phyloP scores from a whole-genome alignment of 2,329 filamentous ascomycete species.

The Stagonosporopsis tanaceti region DNA sequence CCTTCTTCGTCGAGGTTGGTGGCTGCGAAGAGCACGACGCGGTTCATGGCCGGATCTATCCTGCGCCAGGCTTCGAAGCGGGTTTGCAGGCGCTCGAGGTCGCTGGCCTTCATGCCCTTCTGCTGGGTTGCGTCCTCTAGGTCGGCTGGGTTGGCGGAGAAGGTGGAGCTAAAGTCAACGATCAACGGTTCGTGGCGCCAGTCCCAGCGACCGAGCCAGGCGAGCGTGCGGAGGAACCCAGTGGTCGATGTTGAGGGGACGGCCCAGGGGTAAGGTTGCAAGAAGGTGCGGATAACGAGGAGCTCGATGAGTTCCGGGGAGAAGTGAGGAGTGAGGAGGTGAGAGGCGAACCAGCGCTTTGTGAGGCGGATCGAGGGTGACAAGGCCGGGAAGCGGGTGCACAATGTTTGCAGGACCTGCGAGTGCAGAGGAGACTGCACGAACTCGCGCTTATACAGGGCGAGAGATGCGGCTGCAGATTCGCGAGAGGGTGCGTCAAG shows the following conservation, averaged over 20 bases:
- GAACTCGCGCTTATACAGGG: constrained; percentile 74
- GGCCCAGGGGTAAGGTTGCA: constrained; percentile 82
- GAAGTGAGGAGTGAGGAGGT: constrained; percentile 80
- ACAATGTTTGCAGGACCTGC: constrained; percentile 80
- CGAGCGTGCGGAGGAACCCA: constrained; percentile 81
- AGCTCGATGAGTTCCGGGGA: constrained; percentile 85
- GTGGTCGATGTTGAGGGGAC: constrained; percentile 77
- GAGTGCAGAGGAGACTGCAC: constrained; percentile 78
- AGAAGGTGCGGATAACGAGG: constrained; percentile 77
- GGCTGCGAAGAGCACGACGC: constrained; percentile 79
- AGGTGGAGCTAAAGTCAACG: constrained; percentile 69
- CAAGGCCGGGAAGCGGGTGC: constrained; percentile 79
- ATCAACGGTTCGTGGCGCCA: constrained; percentile 86
- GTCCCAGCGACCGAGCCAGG: constrained; percentile 86
- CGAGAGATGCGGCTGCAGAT: constrained; percentile 73
- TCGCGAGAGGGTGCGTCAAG: constrained; percentile 72
- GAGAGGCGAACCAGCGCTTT: constrained; percentile 88
- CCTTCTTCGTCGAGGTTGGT: constrained; percentile 81
- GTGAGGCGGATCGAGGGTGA: constrained; percentile 83
- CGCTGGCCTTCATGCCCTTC: constrained; percentile 62
- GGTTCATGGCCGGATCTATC: constrained; percentile 88
- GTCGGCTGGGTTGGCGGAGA: constrained; percentile 30
- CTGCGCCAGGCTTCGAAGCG: constrained; percentile 85
- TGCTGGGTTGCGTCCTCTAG: constrained; percentile 25
- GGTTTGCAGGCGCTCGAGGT: constrained; percentile 70